Percentiles rank a stretch among this genome's conserved stretches.
These are phyloP conservation scores for Glebionis coronaria DNA, from an alignment of 129 eudicot species.

Conservation along the genomic window DNA sequence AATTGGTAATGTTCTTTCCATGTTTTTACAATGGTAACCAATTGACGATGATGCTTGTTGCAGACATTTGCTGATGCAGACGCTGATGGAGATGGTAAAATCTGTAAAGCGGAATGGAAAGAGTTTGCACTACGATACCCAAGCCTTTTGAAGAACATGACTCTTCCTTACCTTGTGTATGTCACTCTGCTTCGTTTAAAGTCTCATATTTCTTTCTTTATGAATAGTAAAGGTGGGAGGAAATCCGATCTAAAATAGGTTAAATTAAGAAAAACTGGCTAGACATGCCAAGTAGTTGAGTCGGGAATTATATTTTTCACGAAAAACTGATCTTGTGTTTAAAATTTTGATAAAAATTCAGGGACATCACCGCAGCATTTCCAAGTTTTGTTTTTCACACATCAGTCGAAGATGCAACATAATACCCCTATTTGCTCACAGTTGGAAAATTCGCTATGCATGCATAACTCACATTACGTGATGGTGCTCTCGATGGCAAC, in stretches of 20 bases:
- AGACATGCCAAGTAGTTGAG: no score
- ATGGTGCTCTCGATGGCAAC: conserved; percentile 18
- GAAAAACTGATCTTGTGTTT: background rate
- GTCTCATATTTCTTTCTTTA: background rate
- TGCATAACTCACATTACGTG: background rate
- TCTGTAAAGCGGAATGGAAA: conserved; percentile 72
- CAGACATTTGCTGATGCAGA: conserved; percentile 88
- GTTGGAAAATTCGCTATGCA: background rate
- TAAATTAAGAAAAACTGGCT: no score
- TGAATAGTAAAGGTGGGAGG: background rate
- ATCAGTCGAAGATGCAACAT: conserved; percentile 62
- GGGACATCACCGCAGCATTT: conserved; percentile 69
- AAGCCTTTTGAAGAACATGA: conserved; percentile 54
- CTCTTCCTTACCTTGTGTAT: conserved; percentile 73
- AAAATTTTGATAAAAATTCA: conserved; percentile 30
- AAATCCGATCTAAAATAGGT: no score
- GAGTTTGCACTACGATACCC: conserved; percentile 54
- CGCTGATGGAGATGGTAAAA: conserved; percentile 69
- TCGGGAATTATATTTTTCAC: conserved; percentile 1
- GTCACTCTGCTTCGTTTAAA: conserved; percentile 2
- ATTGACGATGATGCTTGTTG: background rate
- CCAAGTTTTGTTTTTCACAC: conserved; percentile 94
- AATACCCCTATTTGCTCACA: background rate
- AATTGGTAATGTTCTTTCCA: background rate
- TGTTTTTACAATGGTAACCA: background rate